A percentile compares a stretch with the other conserved stretches of the same genome.
Evolutionary conservation across 2,329 filamentous ascomycete species (phyloP).

Genomic region (Colletotrichum costaricense): DNA sequence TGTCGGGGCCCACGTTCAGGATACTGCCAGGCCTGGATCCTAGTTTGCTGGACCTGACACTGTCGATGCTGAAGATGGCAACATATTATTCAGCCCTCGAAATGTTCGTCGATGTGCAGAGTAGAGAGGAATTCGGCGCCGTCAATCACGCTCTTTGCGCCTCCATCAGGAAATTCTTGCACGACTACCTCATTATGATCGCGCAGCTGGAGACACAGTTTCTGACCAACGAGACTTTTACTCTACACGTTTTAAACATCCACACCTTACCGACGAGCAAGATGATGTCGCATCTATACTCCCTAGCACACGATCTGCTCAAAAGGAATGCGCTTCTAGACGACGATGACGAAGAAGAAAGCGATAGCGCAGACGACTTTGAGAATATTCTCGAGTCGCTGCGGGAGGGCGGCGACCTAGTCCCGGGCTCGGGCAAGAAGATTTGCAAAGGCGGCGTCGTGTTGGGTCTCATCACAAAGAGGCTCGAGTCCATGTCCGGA

Average conservation of each 20-base stretch:
- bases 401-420: slow-evolving; percentile 85
- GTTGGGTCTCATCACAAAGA: slow-evolving; percentile 85
- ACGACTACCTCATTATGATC: slow-evolving; percentile 93
- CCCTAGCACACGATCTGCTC: slow-evolving; percentile 86
- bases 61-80: slow-evolving; percentile 92
- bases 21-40: slow-evolving; percentile 88
- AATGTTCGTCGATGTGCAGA: slow-evolving; percentile 94
- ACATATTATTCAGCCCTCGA: slow-evolving; percentile 93
- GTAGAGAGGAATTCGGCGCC: slow-evolving; percentile 89
- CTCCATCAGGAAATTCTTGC: slow-evolving; percentile 89
- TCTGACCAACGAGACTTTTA: slow-evolving; percentile 88
- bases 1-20: slow-evolving; percentile 84
- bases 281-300: slow-evolving; percentile 91
- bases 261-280: slow-evolving; percentile 91
- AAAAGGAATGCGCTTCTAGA: slow-evolving; percentile 90
- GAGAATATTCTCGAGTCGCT: slow-evolving; percentile 94
- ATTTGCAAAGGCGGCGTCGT: slow-evolving; percentile 97
- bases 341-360: slow-evolving; percentile 76
- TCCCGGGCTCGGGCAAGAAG: slow-evolving; percentile 84
- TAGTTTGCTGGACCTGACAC: slow-evolving; percentile 87
- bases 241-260: slow-evolving; percentile 90
- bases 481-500: slow-evolving; percentile 90
- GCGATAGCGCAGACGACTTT: slow-evolving; percentile 83
- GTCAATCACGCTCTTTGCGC: slow-evolving; percentile 97
- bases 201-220: slow-evolving; percentile 95